phyloP scores from a whole-genome alignment of 192 early-diverging fungal genomes.

The Allomyces arbusculus region DNA sequence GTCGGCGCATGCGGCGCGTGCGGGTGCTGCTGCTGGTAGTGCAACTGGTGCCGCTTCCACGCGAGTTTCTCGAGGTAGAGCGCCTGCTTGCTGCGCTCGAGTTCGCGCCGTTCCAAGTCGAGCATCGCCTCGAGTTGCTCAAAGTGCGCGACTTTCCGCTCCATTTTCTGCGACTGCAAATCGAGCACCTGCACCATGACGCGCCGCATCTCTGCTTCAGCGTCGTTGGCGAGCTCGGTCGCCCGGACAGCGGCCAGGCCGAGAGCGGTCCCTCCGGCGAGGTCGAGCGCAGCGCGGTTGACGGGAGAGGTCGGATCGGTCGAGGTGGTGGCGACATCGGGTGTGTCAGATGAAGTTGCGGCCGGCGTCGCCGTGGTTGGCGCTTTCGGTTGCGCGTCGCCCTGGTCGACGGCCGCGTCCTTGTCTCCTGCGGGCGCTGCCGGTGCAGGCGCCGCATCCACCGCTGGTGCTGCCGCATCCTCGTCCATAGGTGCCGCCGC shows the following conservation, averaged over 20 bases:
- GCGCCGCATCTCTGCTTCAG: conserved; percentile 68
- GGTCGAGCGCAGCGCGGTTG: conserved; percentile 37
- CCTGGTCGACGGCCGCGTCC: conserved; percentile 1
- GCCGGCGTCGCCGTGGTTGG: conserved; percentile 5
- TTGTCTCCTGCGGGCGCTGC: conserved; percentile 4
- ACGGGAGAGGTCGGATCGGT: conserved; percentile 8
- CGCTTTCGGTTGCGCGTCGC: conserved; percentile 2
- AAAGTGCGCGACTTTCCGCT: conserved; percentile 84
- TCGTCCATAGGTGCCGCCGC: background rate
- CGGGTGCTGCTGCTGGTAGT: conserved; percentile 1
- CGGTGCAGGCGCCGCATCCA: conserved; percentile 7
- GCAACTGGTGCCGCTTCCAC: conserved; percentile 28
- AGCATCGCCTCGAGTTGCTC: conserved; percentile 72
- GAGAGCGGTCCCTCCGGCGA: conserved; percentile 66
- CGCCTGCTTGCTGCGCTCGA: conserved; percentile 43
- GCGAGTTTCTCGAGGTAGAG: conserved; percentile 38
- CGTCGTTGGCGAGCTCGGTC: conserved; percentile 50
- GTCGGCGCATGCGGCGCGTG: background rate
- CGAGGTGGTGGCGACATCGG: conserved; percentile 4
- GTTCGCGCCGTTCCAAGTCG: conserved; percentile 65
- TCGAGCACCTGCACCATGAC: conserved; percentile 66
- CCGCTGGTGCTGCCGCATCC: conserved; percentile 1
- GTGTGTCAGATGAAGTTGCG: conserved; percentile 6
- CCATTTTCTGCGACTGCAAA: conserved; percentile 69
- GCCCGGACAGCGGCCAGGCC: conserved; percentile 87